phyloP scores from a whole-genome alignment of 805 yeast species.

The Saccharomycopsis fermentans region DNA sequence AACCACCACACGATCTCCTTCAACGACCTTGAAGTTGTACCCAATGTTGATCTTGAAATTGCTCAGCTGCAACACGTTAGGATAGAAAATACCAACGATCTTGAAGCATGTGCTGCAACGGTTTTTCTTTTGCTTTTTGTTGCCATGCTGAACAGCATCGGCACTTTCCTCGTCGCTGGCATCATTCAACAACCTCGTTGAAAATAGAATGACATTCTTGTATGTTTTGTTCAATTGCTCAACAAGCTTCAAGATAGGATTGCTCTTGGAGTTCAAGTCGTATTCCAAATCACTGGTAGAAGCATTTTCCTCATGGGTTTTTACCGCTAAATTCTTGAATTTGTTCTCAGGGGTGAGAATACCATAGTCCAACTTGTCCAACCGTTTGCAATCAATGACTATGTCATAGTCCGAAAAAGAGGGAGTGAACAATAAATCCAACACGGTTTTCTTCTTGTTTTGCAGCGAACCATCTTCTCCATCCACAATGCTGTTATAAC shows the following conservation, averaged over 20 bases:
- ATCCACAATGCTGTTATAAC: constrained; percentile 26
- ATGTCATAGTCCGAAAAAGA: constrained; percentile 81
- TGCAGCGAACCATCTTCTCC: constrained; percentile 13
- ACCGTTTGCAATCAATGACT: constrained; percentile 44
- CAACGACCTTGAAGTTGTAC: constrained; percentile 56
- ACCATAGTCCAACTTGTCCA: constrained; percentile 41
- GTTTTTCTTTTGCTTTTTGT: constrained; percentile 43
- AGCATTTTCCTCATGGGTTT: constrained; percentile 31
- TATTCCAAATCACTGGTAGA: constrained; percentile 22
- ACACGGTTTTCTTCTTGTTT: constrained; percentile 28
- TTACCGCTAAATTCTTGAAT: constrained; percentile 28
- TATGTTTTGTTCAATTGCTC: constrained; percentile 53
- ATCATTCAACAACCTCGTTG: constrained; percentile 38
- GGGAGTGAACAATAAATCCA: constrained; percentile 59
- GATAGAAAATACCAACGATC: constrained; percentile 59
- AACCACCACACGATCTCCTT: constrained; percentile 40
- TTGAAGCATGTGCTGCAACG: constrained; percentile 45
- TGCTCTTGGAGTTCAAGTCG: constrained; percentile 34
- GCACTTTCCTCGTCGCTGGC: not conserved
- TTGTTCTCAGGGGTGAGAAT: constrained; percentile 32
- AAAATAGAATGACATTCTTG: constrained; percentile 60
- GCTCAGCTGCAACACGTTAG: constrained; percentile 44
- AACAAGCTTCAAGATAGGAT: constrained; percentile 51
- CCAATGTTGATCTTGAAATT: constrained; percentile 77
- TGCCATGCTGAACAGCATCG: constrained; percentile 20